Base-by-base conservation (phyloP, 1,284 basidiomycete genomes). In the Cerioporus squamosus region DNA sequence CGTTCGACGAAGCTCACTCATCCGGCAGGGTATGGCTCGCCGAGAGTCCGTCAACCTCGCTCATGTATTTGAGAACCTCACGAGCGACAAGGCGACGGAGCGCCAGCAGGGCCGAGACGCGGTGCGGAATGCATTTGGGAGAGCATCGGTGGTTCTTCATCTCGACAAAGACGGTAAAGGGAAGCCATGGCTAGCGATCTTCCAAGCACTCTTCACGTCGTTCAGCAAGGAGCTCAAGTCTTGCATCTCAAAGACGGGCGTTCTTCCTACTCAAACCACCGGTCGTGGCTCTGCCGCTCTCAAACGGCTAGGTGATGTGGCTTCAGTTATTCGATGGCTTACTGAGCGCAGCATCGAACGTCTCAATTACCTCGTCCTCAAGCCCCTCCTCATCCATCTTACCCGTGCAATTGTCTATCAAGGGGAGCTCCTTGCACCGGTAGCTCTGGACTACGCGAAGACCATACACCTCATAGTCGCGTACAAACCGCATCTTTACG, bases 381-480 rank as follows among this genome's bases (percentile, higher is more conserved):
- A 80, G 48, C 72, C 81, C 3, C 66, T 96, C 38, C 75, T 93
- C 51, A 77, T 78, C 4, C 92, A 95, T 70, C 78, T 97, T 53
- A 74, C 80, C 4, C 82, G 87, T 55, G 82, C 82, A 57, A 80
- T 94, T 58, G 77, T 86, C 12, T 71, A 85, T 63, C 75, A 81
- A 12, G 80, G 81, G 24, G 66, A 81, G 44, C 77, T 97, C 9
- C 81, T 90, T 51, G 69, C 79, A 7, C 85, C 87, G 0, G 81
- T 95, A 5, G 86, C 91, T 2, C 74, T 93, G 59, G 87, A 95
- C 70, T 97, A 95, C 70, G 79, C 90, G 59, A 95, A 96, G 70
- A 82, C 91, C 0, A 78, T 97, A 36, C 83, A 85, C 42, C 79
- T 78, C 47, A 70, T 92, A 2, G 77, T 94, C 44, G 75, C 76